These are phyloP conservation scores for Cryptococcus sp. DNA, from an alignment of 1,284 basidiomycete genomes.

Conservation along the genomic window DNA sequence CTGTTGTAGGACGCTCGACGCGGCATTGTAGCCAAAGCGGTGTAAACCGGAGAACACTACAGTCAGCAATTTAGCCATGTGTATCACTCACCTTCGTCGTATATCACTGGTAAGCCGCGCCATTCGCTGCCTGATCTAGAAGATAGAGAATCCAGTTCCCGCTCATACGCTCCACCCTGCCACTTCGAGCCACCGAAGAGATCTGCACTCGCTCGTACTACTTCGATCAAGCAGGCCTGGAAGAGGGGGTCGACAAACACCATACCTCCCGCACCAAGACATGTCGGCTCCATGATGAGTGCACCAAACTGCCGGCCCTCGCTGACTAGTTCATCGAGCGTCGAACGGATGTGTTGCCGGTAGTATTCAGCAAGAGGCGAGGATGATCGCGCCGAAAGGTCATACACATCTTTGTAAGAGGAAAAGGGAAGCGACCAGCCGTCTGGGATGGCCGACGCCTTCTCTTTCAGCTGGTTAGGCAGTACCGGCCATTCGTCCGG, in stretches of 20 bases:
- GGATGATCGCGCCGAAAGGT: conserved; percentile 66
- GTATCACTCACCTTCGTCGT: conserved; percentile 68
- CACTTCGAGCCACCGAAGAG: conserved; percentile 50
- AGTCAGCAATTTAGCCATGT: not conserved
- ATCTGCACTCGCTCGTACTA: conserved; percentile 63
- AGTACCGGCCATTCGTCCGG: conserved; percentile 42
- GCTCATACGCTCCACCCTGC: conserved; percentile 12
- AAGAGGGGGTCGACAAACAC: conserved; percentile 96
- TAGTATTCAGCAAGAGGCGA: conserved; percentile 70
- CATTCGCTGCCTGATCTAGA: conserved; percentile 52
- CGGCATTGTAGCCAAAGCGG: conserved; percentile 74
- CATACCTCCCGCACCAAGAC: conserved; percentile 97
- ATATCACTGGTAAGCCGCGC: conserved; percentile 85
- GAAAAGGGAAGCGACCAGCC: conserved; percentile 49
- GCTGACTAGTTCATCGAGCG: conserved; percentile 60
- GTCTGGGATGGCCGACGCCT: conserved; percentile 30
- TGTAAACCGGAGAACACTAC: conserved; percentile 86
- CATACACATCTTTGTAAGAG: conserved; percentile 69
- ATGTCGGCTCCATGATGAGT: conserved; percentile 85
- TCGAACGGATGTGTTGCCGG: conserved; percentile 61
- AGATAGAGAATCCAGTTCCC: conserved; percentile 14
- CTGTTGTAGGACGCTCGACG: conserved; percentile 67
- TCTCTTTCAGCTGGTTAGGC: conserved; percentile 16
- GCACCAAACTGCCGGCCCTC: conserved; percentile 61
- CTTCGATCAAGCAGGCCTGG: conserved; percentile 83